Percentiles rank a stretch among this genome's conserved stretches.
phyloP scores from a whole-genome alignment of 192 early-diverging fungal species.

The Linnemannia exigua region DNA sequence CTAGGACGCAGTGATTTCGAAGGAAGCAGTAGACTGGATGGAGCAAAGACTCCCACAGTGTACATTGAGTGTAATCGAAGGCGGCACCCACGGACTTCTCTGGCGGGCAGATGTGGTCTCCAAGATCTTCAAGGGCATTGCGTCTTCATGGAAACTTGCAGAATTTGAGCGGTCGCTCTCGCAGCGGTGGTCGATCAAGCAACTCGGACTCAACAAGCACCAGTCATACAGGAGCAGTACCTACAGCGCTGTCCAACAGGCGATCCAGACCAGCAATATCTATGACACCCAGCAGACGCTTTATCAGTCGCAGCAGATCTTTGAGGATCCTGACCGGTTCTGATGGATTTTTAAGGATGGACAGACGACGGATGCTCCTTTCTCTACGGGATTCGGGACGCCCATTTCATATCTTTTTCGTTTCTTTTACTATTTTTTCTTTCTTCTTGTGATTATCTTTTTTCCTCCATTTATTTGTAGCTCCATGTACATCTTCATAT shows the following conservation, averaged over 20 bases:
- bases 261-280: constrained; percentile 57
- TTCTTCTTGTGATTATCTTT: neutral
- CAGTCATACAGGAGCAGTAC: constrained; percentile 49
- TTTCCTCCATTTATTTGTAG: neutral
- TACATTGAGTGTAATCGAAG: constrained; percentile 59
- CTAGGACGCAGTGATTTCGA: constrained; percentile 56
- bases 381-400: neutral
- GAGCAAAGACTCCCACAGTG: constrained; percentile 57
- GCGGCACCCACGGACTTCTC: constrained; percentile 57
- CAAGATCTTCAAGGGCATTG: constrained; percentile 59
- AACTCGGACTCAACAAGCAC: constrained; percentile 49
- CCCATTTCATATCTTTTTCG: neutral
- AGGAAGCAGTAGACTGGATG: constrained; percentile 61
- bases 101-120: constrained; percentile 59
- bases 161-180: constrained; percentile 55
- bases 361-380: neutral
- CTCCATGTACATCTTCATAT: constrained; percentile 15
- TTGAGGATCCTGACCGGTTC: constrained; percentile 55
- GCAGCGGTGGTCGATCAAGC: constrained; percentile 54
- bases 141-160: constrained; percentile 52
- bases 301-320: constrained; percentile 44
- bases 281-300: constrained; percentile 41
- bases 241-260: constrained; percentile 43
- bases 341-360: neutral
- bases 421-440: constrained; percentile 3